Conservation (phyloP, 345 rosid genomes). For the Iberis pinnata region DNA sequence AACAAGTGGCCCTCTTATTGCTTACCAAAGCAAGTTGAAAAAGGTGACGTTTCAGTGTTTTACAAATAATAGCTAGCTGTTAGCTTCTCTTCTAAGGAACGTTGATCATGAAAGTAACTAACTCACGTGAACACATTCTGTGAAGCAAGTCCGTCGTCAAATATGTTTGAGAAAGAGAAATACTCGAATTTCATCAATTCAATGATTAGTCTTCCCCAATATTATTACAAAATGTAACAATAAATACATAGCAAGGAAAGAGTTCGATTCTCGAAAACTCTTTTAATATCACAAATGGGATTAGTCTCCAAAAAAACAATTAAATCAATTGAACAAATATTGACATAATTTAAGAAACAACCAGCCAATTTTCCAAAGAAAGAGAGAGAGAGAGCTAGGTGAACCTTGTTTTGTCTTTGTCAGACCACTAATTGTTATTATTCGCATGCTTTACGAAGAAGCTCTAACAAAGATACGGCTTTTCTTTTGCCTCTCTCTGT, state of each 20-base stretch:
- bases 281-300: not conserved
- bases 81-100: too few species aligned
- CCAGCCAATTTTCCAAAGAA: not conserved
- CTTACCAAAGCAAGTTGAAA: too few species aligned
- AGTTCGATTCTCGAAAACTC: slow-evolving; percentile 29
- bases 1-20: slow-evolving; percentile 1
- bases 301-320: slow-evolving; percentile 6
- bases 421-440: slow-evolving; percentile 11
- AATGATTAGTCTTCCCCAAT: too few species aligned
- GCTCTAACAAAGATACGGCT: slow-evolving; percentile 73
- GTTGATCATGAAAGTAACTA: too few species aligned
- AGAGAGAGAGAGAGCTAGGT: too few species aligned
- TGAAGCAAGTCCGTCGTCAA: too few species aligned
- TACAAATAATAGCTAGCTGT: too few species aligned
- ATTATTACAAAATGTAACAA: not conserved
- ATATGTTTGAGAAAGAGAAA: too few species aligned
- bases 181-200: too few species aligned
- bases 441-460: slow-evolving; percentile 38
- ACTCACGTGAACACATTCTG: too few species aligned
- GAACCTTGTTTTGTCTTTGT: too few species aligned
- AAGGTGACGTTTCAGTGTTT: too few species aligned
- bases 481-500: slow-evolving; percentile 84
- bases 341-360: not conserved
- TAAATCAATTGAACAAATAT: not conserved
- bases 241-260: slow-evolving; percentile 11